These are phyloP conservation scores for Sinapis alba DNA, from an alignment of 441 rosid genomes.

Conservation along the genomic window DNA sequence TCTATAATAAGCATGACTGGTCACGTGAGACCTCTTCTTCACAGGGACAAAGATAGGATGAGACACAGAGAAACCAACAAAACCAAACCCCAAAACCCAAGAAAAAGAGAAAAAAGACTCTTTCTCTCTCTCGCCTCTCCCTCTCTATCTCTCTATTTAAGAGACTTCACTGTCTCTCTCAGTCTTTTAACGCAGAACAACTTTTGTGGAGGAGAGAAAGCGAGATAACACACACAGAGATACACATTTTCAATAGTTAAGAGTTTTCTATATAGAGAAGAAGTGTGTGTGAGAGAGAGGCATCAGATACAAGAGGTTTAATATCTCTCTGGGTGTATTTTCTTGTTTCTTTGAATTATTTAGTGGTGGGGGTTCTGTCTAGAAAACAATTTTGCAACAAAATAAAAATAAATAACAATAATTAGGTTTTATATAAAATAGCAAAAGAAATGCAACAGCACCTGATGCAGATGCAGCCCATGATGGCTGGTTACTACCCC, in stretches of 20 bases:
- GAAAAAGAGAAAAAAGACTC: slow-evolving; percentile 25
- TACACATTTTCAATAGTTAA: slow-evolving; percentile 39
- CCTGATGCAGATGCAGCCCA: slow-evolving; percentile 99
- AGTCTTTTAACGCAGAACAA: slow-evolving; percentile 41
- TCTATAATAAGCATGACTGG: slow-evolving; percentile 41
- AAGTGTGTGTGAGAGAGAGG: slow-evolving; percentile 23
- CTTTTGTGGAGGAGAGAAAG: slow-evolving; percentile 42
- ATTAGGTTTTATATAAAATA: slow-evolving; percentile 47
- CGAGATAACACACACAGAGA: slow-evolving; percentile 38
- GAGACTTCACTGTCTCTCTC: slow-evolving; percentile 44
- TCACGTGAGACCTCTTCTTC: slow-evolving; percentile 59
- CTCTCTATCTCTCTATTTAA: slow-evolving; percentile 32
- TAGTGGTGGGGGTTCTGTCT: slow-evolving; percentile 38
- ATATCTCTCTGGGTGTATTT: slow-evolving; percentile 20
- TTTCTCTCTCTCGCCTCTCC: neutral
- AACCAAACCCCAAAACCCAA: slow-evolving; percentile 45
- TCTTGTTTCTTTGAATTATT: slow-evolving; percentile 38
- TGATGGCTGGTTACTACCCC: slow-evolving; percentile 98
- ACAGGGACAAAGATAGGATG: slow-evolving; percentile 27
- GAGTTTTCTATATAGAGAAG: slow-evolving; percentile 44
- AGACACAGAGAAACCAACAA: slow-evolving; percentile 40
- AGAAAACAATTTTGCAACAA: neutral
- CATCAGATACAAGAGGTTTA: slow-evolving; percentile 25
- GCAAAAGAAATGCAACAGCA: slow-evolving; percentile 91
- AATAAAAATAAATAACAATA: slow-evolving; percentile 12